A percentile compares a stretch with the other conserved stretches of the same genome.
Conservation (phyloP, 1,284 basidiomycete species). For the Polyporus tsugae region DNA sequence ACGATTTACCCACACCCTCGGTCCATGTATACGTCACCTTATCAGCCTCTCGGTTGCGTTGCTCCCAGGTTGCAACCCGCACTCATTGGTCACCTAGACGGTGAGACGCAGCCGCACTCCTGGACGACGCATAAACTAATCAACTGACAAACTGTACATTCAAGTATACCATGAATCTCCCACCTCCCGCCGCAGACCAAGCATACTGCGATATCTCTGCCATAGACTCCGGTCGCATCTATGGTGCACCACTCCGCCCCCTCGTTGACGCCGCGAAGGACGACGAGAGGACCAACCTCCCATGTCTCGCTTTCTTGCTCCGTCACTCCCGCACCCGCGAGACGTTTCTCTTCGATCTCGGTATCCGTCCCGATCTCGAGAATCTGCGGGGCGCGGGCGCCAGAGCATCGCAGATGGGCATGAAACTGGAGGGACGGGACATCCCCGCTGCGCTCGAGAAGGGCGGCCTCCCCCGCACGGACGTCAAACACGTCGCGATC, state of each 20-base stretch:
- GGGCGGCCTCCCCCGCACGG: conserved; percentile 49
- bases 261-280: conserved; percentile 46
- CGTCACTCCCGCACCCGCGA: conserved; percentile 49
- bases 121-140: background rate
- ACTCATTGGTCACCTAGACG: no score
- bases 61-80: background rate
- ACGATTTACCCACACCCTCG: background rate
- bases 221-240: conserved; percentile 54
- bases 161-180: conserved; percentile 20
- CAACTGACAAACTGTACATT: background rate
- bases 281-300: conserved; percentile 39
- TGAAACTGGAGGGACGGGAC: conserved; percentile 29
- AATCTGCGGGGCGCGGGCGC: conserved; percentile 38
- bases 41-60: background rate
- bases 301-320: conserved; percentile 57
- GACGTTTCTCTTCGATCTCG: conserved; percentile 58
- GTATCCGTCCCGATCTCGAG: conserved; percentile 54
- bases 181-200: conserved; percentile 20
- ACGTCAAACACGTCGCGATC: conserved; percentile 26
- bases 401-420: conserved; percentile 5
- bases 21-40: background rate
- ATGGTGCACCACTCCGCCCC: conserved; percentile 45
- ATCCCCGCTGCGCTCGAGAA: conserved; percentile 46
- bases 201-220: conserved; percentile 49
- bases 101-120: background rate